phyloP scores from a whole-genome alignment of 345 rosid species.

The Draba incana region DNA sequence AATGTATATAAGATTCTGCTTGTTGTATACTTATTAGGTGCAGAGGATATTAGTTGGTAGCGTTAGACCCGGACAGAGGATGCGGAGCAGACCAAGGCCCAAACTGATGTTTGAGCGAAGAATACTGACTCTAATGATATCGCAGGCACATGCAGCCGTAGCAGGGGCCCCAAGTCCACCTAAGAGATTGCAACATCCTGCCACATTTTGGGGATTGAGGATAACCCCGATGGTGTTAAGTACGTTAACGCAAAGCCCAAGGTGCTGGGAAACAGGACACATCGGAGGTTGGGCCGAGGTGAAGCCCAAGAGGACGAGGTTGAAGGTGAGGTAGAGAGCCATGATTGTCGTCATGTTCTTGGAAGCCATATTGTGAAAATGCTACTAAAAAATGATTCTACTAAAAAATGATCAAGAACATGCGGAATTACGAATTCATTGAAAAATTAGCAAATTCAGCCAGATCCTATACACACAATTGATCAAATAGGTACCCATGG shows the following conservation, averaged over 20 bases:
- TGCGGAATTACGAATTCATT: too few relatives aligned
- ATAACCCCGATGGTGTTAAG: background rate
- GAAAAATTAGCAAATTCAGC: too few relatives aligned
- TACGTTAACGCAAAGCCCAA: background rate
- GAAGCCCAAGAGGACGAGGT: slow-evolving; percentile 29
- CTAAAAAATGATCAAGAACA: background rate
- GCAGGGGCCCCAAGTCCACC: background rate
- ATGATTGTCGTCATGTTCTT: slow-evolving; percentile 23
- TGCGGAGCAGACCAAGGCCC: background rate
- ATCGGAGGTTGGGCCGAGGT: slow-evolving; percentile 11
- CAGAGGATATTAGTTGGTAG: background rate
- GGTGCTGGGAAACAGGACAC: background rate
- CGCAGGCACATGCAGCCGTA: slow-evolving; percentile 9
- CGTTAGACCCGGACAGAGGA: background rate
- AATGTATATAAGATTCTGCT: background rate
- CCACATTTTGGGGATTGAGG: background rate
- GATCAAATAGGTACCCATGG: background rate
- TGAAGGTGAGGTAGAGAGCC: slow-evolving; percentile 30
- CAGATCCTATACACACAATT: background rate
- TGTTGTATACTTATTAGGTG: background rate
- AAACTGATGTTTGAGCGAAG: background rate
- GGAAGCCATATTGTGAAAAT: slow-evolving; percentile 28
- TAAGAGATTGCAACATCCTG: background rate
- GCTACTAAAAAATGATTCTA: background rate
- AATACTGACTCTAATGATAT: background rate